Base-by-base conservation (phyloP, 2,329 filamentous ascomycete species). In the Botrytis elliptica region DNA sequence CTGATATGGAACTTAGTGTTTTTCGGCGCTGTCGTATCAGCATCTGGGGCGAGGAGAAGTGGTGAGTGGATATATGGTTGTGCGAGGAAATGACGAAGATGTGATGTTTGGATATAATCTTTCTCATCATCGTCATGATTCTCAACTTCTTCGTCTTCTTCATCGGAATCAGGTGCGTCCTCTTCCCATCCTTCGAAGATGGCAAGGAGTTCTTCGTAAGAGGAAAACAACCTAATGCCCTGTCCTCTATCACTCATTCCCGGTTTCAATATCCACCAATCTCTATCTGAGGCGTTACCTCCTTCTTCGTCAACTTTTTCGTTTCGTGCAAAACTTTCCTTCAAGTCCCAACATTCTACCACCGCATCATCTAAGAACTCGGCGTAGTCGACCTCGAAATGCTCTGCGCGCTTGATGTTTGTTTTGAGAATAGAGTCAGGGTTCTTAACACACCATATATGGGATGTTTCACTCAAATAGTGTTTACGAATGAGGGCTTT, bases 251-350 rank as follows among this genome's bases (percentile, higher is more conserved):
- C 96, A 82, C 94, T 97, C 96, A 99, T 98, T 14, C 95, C 92
- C 0, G 96, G 95, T 83, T 99, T 99, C 74, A 99, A 83, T 77
- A 99, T 98, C 96, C 96, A 99, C 95, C 95, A 99, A 81, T 97
- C 90, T 74, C 88, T 87, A 60, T 87, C 84, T 44, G 71, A 40
- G 1, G 73, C 52, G 14, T 75, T 71, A 38, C 79, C 82, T 25
- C 82, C 83, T 65, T 88, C 88, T 78, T 97, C 97, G 12, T 44
- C 52, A 44, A 79, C 81, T 22, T 82, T 83, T 68, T 88, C 88
- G 78, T 97, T 97, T 64, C 86, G 86, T 46, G 88, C 88, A 82
- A 97, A 87, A 77, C 92, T 95, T 73, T 93, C 93, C 33, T 91
- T 87, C 70, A 99, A 83, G 79, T 98, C 96, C 81, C 92, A 98